Conservation (phyloP, 176 grass and related monocot species). For the Eremochloa ophiuroides region DNA sequence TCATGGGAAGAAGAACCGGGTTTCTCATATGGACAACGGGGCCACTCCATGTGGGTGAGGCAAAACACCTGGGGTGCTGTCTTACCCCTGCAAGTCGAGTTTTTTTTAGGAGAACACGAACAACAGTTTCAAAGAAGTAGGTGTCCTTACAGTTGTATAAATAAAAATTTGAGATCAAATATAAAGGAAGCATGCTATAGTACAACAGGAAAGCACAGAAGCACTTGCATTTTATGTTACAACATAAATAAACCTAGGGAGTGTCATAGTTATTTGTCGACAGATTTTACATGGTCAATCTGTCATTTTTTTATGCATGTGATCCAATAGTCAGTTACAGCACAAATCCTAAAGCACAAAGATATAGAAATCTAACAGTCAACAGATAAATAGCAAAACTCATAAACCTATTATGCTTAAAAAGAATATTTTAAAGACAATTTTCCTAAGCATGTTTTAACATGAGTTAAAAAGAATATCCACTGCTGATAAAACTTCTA, state of each 20-base stretch:
- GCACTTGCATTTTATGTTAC: background rate
- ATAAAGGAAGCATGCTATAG: background rate
- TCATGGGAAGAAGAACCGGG: background rate
- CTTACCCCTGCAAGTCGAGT: background rate
- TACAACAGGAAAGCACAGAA: background rate
- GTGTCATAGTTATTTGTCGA: too few relatives aligned
- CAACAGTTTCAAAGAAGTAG: slow-evolving; percentile 21
- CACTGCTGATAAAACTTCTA: background rate
- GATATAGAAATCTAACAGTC: too few relatives aligned
- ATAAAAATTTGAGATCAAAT: background rate
- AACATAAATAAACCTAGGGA: too few relatives aligned
- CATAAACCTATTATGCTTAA: too few relatives aligned
- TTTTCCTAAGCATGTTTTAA: slow-evolving; percentile 12
- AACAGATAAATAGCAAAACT: too few relatives aligned
- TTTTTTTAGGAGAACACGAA: background rate
- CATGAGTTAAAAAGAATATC: background rate
- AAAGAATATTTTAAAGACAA: background rate
- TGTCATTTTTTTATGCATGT: too few relatives aligned
- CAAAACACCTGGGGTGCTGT: background rate
- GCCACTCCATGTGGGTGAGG: too few relatives aligned
- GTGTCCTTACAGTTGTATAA: background rate
- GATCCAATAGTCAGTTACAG: too few relatives aligned
- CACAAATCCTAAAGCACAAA: too few relatives aligned
- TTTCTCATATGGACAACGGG: background rate
- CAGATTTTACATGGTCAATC: too few relatives aligned